Evolutionary conservation across 2,329 filamentous ascomycete genomes (phyloP).

Genomic region (Pseudocercospora cruenta): DNA sequence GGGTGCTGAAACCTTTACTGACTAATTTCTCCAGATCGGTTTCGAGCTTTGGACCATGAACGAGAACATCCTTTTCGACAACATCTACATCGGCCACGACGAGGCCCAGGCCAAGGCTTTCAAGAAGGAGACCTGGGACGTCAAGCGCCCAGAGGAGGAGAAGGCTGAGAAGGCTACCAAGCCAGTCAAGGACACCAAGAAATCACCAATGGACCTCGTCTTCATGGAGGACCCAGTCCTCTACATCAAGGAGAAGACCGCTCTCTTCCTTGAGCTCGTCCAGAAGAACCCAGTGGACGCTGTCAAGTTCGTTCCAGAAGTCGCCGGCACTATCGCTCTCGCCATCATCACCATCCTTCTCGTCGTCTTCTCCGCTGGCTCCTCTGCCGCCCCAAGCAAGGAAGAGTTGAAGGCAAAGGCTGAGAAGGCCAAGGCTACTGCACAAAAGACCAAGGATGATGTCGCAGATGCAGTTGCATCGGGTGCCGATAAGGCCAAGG

Average conservation of each 20-base stretch:
- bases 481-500: slow-evolving; percentile 75
- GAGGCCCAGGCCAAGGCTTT: slow-evolving; percentile 88
- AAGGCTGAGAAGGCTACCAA: slow-evolving; percentile 79
- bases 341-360: slow-evolving; percentile 71
- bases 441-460: slow-evolving; percentile 67
- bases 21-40: slow-evolving; percentile 67
- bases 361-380: slow-evolving; percentile 66
- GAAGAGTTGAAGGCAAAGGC: slow-evolving; percentile 71
- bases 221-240: slow-evolving; percentile 89
- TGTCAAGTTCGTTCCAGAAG: slow-evolving; percentile 86
- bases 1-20: slow-evolving; percentile 9
- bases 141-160: slow-evolving; percentile 85
- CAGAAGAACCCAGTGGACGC: slow-evolving; percentile 82
- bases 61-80: slow-evolving; percentile 97
- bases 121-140: slow-evolving; percentile 83
- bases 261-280: slow-evolving; percentile 85
- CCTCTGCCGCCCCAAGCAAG: slow-evolving; percentile 65
- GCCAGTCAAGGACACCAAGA: slow-evolving; percentile 65
- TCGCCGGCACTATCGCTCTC: slow-evolving; percentile 77
- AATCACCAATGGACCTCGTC: slow-evolving; percentile 74
- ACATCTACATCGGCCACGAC: slow-evolving; percentile 99
- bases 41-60: slow-evolving; percentile 99
- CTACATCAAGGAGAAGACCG: slow-evolving; percentile 89
- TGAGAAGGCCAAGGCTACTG: slow-evolving; percentile 75
- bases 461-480: slow-evolving; percentile 65